phyloP scores from a whole-genome alignment of 1,139 yeast species.

The Hyphopichia buzzinii region DNA sequence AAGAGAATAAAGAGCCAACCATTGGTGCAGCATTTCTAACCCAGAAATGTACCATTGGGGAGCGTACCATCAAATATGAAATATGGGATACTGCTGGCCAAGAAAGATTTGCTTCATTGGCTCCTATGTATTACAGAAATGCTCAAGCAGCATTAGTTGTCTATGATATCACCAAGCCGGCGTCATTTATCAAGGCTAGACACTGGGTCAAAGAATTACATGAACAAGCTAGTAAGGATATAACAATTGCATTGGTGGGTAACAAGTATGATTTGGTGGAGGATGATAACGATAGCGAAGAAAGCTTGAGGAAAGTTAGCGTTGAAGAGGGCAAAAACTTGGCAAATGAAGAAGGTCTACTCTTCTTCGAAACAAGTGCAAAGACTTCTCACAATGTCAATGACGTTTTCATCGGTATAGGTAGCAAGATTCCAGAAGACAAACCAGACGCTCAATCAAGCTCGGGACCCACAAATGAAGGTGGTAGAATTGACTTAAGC shows the following conservation, averaged over 20 bases:
- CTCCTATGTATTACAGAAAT: constrained; percentile 97
- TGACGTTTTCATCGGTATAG: constrained; percentile 79
- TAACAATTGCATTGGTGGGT: constrained; percentile 90
- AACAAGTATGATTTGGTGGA: constrained; percentile 77
- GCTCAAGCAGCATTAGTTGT: constrained; percentile 99
- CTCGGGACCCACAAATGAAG: constrained; percentile 13
- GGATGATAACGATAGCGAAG: constrained; percentile 24
- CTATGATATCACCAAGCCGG: constrained; percentile 93
- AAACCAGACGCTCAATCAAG: constrained; percentile 4
- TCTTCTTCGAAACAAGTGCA: constrained; percentile 92
- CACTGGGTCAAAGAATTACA: constrained; percentile 98
- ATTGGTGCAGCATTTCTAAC: constrained; percentile 98
- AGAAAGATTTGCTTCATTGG: constrained; percentile 92
- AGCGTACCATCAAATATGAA: constrained; percentile 89
- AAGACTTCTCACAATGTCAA: constrained; percentile 83
- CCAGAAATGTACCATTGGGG: constrained; percentile 89
- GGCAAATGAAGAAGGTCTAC: constrained; percentile 67
- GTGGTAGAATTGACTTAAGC: constrained; percentile 28
- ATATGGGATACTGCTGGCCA: constrained; percentile 99
- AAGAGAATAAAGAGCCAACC: constrained; percentile 95
- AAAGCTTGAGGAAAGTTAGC: constrained; percentile 69
- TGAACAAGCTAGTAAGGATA: constrained; percentile 90
- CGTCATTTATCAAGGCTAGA: constrained; percentile 96
- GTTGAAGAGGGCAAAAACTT: constrained; percentile 80
- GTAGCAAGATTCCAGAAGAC: constrained; percentile 69